A percentile compares a stretch with the other conserved stretches of the same genome.
Conservation (phyloP, 345 rosid genomes). For the Acer saccharum region DNA sequence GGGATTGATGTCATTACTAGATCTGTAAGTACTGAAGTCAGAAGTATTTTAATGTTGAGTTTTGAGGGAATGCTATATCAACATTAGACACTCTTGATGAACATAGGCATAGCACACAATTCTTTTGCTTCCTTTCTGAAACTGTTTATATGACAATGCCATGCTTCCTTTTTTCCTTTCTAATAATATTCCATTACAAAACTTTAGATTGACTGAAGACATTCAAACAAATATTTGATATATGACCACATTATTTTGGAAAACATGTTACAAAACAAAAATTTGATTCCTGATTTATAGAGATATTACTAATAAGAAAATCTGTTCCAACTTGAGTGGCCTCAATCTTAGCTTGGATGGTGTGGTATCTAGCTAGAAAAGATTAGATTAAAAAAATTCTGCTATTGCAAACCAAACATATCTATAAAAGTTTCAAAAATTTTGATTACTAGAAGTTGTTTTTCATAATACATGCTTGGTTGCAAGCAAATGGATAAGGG, state of each 20-base stretch:
- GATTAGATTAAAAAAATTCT: background rate
- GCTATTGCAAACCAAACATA: background rate
- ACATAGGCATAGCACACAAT: background rate
- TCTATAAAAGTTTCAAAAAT: background rate
- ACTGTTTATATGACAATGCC: background rate
- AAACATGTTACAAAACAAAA: background rate
- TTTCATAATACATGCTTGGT: too few species aligned
- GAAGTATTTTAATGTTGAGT: background rate
- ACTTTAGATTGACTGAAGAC: background rate
- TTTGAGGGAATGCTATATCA: background rate
- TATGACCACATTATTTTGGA: background rate
- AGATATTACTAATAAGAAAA: background rate
- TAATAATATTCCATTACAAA: background rate
- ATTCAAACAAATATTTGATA: background rate
- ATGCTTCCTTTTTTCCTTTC: background rate
- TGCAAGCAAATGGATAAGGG: too few species aligned
- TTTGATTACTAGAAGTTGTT: too few species aligned
- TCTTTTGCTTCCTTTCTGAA: background rate
- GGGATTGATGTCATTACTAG: slow-evolving; percentile 95
- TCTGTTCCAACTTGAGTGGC: background rate
- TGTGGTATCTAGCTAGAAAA: background rate
- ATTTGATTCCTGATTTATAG: background rate
- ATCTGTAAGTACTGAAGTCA: slow-evolving; percentile 56
- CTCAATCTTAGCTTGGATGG: background rate
- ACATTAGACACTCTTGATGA: background rate